A percentile compares a stretch with the other conserved stretches of the same genome.
These are phyloP conservation scores for Melastoma candidum DNA, from an alignment of 441 rosid species.

Conservation along the genomic window DNA sequence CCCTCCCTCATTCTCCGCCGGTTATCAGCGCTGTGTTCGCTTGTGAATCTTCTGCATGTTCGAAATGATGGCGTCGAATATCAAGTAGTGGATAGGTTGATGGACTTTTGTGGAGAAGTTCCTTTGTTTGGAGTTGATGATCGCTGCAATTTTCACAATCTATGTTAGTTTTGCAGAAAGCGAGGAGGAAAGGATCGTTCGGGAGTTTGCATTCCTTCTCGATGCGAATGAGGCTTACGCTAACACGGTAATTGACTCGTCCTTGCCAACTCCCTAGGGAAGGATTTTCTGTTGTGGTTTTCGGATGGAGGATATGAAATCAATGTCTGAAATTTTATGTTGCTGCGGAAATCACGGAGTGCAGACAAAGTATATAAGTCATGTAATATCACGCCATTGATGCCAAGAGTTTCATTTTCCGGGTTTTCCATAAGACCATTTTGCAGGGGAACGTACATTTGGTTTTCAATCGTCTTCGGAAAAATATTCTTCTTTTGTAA, in stretches of 20 bases:
- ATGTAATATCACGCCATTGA: conserved; percentile 9
- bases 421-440: no score
- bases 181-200: conserved; percentile 57
- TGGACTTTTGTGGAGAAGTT: neutral
- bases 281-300: neutral
- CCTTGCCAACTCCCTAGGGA: neutral
- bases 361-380: neutral
- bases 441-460: no score
- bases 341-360: neutral
- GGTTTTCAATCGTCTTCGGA: no score
- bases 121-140: conserved; percentile 12
- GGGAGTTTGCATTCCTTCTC: conserved; percentile 60
- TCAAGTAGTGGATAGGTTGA: neutral
- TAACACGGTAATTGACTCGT: conserved; percentile 29
- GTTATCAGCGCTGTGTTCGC: neutral
- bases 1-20: conserved; percentile 68
- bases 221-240: conserved; percentile 47
- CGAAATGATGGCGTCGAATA: neutral
- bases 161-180: conserved; percentile 55
- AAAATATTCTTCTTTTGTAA: no score
- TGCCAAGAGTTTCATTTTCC: neutral
- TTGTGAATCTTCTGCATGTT: neutral
- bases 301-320: neutral
- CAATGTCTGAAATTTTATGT: neutral
- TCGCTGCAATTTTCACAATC: conserved; percentile 24